Conservation (phyloP, 495 filamentous ascomycete species). For the Talaromyces stipitatus region DNA sequence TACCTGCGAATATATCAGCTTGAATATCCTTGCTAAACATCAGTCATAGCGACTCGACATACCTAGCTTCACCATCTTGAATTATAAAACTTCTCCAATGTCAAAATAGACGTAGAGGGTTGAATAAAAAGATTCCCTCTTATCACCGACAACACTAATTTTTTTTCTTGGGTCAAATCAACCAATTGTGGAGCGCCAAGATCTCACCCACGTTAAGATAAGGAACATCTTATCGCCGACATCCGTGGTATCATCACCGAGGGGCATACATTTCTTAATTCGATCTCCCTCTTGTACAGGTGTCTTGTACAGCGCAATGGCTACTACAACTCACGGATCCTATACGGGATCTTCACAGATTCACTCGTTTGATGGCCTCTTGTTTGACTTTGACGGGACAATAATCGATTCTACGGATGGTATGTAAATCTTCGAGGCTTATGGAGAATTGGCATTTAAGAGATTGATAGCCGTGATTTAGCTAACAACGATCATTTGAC, state of each 20-base stretch:
- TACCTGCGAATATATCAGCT: slow-evolving; percentile 48
- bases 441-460: not conserved
- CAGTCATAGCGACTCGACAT: slow-evolving; percentile 17
- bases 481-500: not conserved
- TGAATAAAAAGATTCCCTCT: slow-evolving; percentile 6
- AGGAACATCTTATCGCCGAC: slow-evolving; percentile 33
- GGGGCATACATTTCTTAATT: not conserved
- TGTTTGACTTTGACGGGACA: slow-evolving; percentile 87
- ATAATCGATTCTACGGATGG: slow-evolving; percentile 40
- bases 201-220: slow-evolving; percentile 37
- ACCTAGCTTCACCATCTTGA: slow-evolving; percentile 46
- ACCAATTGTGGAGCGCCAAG: slow-evolving; percentile 22
- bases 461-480: not conserved
- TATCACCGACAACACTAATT: not conserved
- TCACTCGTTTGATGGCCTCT: slow-evolving; percentile 63
- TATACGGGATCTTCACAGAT: slow-evolving; percentile 54
- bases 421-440: slow-evolving; percentile 17
- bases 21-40: not conserved
- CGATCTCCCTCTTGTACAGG: not conserved
- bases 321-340: slow-evolving; percentile 21
- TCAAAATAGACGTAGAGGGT: too few species aligned
- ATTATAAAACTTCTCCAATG: not conserved
- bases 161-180: slow-evolving; percentile 14
- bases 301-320: slow-evolving; percentile 16
- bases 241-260: slow-evolving; percentile 18